Percentiles rank a stretch among this genome's conserved stretches.
These are phyloP conservation scores for Platismatia glauca DNA, from an alignment of 495 filamentous ascomycete species.

Conservation along the genomic window DNA sequence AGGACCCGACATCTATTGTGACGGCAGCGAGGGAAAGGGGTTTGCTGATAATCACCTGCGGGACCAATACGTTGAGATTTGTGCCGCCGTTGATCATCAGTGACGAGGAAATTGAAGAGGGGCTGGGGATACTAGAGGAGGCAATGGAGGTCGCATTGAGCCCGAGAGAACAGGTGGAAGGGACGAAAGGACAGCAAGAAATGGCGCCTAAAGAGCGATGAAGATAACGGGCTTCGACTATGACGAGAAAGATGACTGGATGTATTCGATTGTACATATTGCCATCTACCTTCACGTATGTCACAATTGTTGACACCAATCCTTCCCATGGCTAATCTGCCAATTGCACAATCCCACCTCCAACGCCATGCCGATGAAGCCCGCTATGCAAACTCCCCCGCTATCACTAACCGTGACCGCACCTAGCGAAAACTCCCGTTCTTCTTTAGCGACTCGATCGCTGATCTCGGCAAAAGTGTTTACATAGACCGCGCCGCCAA, in stretches of 20 bases:
- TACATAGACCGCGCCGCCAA: slow-evolving; percentile 88
- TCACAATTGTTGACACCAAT: slow-evolving; percentile 55
- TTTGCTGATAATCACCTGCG: slow-evolving; percentile 82
- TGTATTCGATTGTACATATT: neutral
- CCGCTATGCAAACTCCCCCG: slow-evolving; percentile 81
- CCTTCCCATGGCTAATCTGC: slow-evolving; percentile 67
- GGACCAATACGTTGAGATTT: slow-evolving; percentile 79
- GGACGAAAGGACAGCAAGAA: slow-evolving; percentile 28
- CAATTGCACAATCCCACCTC: slow-evolving; percentile 74
- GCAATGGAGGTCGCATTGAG: slow-evolving; percentile 51
- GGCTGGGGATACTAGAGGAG: slow-evolving; percentile 65
- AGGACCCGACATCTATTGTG: slow-evolving; percentile 61
- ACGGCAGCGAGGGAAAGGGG: slow-evolving; percentile 82
- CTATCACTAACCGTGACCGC: slow-evolving; percentile 90
- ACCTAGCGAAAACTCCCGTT: slow-evolving; percentile 82
- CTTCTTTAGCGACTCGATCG: slow-evolving; percentile 61
- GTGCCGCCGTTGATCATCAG: slow-evolving; percentile 74
- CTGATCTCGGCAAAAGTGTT: slow-evolving; percentile 91
- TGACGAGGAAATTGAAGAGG: slow-evolving; percentile 65
- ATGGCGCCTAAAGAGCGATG: slow-evolving; percentile 25
- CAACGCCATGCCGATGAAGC: slow-evolving; percentile 75
- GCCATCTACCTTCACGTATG: neutral
- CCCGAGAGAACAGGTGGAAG: slow-evolving; percentile 13
- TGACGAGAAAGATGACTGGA: slow-evolving; percentile 4
- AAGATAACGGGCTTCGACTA: neutral